Evolutionary conservation across 805 yeast genomes (phyloP), one percentile per base, ranked within the genome.

Genomic region (Priceomyces fermenticarens): DNA sequence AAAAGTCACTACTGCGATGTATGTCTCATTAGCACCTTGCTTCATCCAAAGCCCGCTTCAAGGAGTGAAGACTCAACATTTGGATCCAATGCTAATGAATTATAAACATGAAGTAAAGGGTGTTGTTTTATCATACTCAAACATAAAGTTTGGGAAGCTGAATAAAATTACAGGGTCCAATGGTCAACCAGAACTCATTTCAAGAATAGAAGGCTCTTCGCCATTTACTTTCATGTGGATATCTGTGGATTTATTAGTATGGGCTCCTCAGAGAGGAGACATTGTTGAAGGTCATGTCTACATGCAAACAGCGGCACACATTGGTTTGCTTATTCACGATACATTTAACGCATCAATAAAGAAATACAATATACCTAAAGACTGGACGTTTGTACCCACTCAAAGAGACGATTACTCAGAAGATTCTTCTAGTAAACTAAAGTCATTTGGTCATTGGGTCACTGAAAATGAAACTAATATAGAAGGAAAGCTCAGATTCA

Each of bases 271-370:
- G 52, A 70, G 80, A n/a, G 97, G 95, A 3, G 97, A 93, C 57
- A 66, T 74, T 1, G 65, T 93, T 13, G 95, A 90, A 61, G 99
- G 99, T 10, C 77, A 81, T 71, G 76, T 85, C 40, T 88, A 88
- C 67, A 82, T 91, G 78, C 97, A 91, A 68, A 83, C 96, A 2
- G 96, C 95, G 12, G 84, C 96, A 6, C 99, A 93, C 59, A 85
- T 93, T 53, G 98, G 97, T 45, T 71, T 93, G 45, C 74, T 93
- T 49, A 73, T 93, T 37, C 90, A 88, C 60, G 98, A 93, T 65
- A 88, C 95, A 1, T 93, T 93, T 70, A 93, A 93, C 65, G 97
- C 97, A 15, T 81, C 91, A 35, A 88, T 93, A 47, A 88, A 86
- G 63, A 81, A 86, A 58, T 82, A 76, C 57, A 82, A 80, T 52